phyloP scores from a whole-genome alignment of 768 basidiomycete genomes.

The Termitomyces sp. region DNA sequence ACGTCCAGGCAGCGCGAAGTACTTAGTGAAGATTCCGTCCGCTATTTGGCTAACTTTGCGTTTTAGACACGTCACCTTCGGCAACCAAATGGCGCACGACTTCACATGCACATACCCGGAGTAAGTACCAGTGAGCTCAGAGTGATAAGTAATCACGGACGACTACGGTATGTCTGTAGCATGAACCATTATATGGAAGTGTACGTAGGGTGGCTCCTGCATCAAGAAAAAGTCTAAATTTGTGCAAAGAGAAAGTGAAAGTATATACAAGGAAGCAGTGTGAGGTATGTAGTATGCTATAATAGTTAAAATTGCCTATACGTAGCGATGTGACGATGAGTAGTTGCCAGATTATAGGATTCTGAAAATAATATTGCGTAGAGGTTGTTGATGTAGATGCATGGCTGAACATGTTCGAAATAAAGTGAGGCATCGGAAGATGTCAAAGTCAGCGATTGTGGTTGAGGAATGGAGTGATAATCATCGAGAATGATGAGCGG shows the following conservation, averaged over 20 bases:
- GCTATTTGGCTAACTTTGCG: slow-evolving; percentile 34
- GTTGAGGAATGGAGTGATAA: not conserved
- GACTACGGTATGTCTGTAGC: not conserved
- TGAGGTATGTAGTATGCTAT: slow-evolving; percentile 21
- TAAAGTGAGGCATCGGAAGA: too few species aligned
- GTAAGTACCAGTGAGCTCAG: too few species aligned
- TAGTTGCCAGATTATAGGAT: not conserved
- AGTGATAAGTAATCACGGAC: not conserved
- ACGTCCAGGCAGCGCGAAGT: not conserved
- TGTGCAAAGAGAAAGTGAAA: slow-evolving; percentile 11
- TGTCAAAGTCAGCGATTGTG: slow-evolving; percentile 16
- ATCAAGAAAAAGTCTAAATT: not conserved
- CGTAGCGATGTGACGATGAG: not conserved
- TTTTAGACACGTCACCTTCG: slow-evolving; percentile 28
- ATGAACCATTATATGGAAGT: slow-evolving; percentile 2
- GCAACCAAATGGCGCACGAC: not conserved
- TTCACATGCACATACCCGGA: not conserved
- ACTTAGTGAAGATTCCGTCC: slow-evolving; percentile 10
- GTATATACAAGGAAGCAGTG: slow-evolving; percentile 13
- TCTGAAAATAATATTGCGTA: not conserved
- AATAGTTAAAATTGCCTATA: slow-evolving; percentile 13
- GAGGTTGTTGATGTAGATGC: slow-evolving; percentile 6
- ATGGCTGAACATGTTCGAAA: not conserved
- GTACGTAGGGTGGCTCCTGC: slow-evolving; percentile 7
- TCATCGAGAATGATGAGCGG: not conserved